Percentiles rank a stretch among this genome's conserved stretches.
Evolutionary conservation across 106 monocot species (phyloP).

Genomic region (Dioscorea alata): DNA sequence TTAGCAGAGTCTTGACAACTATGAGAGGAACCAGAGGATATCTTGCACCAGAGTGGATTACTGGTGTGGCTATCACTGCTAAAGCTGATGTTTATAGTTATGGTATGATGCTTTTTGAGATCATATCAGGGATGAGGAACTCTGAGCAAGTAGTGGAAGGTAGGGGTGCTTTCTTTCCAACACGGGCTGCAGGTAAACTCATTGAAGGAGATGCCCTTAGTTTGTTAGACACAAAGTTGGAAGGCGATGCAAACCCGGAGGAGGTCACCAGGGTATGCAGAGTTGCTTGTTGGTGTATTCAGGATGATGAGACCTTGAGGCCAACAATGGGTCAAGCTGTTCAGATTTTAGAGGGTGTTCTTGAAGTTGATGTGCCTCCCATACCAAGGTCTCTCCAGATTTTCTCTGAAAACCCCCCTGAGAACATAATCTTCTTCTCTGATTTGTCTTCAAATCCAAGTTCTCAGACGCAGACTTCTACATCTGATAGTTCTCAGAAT

Average conservation of each 20-base stretch:
- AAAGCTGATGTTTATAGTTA: slow-evolving; percentile 45
- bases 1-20: slow-evolving; percentile 35
- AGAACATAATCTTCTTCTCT: slow-evolving; percentile 7
- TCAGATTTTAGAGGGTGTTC: slow-evolving; percentile 16
- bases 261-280: slow-evolving; percentile 19
- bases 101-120: slow-evolving; percentile 40
- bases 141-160: background rate
- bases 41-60: slow-evolving; percentile 41
- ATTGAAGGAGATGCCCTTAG: slow-evolving; percentile 21
- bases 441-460: slow-evolving; percentile 6
- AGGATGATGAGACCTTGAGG: slow-evolving; percentile 9
- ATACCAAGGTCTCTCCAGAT: slow-evolving; percentile 12
- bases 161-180: slow-evolving; percentile 8
- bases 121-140: slow-evolving; percentile 30
- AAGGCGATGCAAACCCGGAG: slow-evolving; percentile 6
- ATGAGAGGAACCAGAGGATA: slow-evolving; percentile 35
- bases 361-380: slow-evolving; percentile 13
- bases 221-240: slow-evolving; percentile 20
- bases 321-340: slow-evolving; percentile 16
- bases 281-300: slow-evolving; percentile 26
- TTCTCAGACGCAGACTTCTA: background rate
- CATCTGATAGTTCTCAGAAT: background rate
- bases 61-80: slow-evolving; percentile 22
- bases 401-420: background rate
- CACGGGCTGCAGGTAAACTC: slow-evolving; percentile 12